Evolutionary conservation across 345 rosid species (phyloP).

Genomic region (Salix udensis): DNA sequence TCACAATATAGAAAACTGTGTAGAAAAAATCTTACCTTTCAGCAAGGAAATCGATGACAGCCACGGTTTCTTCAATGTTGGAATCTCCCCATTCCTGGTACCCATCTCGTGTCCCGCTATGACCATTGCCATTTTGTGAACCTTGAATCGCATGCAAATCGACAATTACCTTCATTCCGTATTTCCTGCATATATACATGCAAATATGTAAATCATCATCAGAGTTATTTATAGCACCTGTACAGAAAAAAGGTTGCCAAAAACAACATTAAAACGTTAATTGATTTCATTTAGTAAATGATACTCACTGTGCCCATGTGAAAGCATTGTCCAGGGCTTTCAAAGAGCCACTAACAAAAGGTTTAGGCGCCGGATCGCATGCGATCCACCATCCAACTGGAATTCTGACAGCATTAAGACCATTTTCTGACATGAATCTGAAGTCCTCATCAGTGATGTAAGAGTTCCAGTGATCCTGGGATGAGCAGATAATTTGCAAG

Average conservation of each 20-base stretch:
- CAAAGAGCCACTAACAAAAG: conserved; percentile 34
- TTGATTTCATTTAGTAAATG: not conserved
- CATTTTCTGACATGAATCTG: conserved; percentile 31
- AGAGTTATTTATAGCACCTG: not conserved
- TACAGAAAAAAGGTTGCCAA: not conserved
- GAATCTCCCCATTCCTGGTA: conserved; percentile 41
- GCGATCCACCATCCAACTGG: conserved; percentile 46
- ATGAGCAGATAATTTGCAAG: not conserved
- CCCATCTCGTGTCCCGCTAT: conserved; percentile 40
- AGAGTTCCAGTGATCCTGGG: conserved; percentile 32
- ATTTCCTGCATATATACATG: conserved; percentile 16
- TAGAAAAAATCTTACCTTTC: conserved; percentile 7
- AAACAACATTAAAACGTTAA: not conserved
- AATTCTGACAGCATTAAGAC: conserved; percentile 35
- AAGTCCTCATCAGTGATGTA: conserved; percentile 37
- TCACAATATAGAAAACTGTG: too few relatives aligned
- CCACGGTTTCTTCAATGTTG: conserved; percentile 25
- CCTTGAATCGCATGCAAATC: conserved; percentile 32
- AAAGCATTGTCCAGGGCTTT: conserved; percentile 35
- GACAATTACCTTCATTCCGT: conserved; percentile 28
- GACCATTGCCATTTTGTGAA: conserved; percentile 35
- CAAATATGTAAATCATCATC: not conserved
- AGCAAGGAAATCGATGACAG: conserved; percentile 40
- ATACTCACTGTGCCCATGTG: conserved; percentile 31
- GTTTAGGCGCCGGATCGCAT: conserved; percentile 32